These are phyloP conservation scores for Malus sylvestris DNA, from an alignment of 306 rosid species.

Conservation along the genomic window DNA sequence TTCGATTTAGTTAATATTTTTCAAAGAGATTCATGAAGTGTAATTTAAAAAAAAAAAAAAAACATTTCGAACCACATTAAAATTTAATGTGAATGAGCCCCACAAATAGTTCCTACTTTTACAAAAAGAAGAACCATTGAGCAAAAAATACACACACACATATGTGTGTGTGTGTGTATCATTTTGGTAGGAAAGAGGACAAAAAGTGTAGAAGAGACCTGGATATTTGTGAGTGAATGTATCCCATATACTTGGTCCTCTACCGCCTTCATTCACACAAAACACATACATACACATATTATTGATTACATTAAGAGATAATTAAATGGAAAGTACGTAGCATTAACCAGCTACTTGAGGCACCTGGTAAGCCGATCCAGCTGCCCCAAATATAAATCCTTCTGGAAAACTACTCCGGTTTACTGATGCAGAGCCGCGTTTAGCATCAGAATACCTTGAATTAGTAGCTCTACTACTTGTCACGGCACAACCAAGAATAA, in stretches of 20 bases:
- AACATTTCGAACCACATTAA: no score
- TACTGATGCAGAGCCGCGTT: constrained; percentile 6
- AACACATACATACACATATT: no score
- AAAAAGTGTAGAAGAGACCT: constrained; percentile 4
- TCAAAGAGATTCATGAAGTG: no score
- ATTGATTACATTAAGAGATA: background rate
- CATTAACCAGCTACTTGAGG: background rate
- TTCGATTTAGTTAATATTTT: no score
- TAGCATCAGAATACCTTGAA: background rate
- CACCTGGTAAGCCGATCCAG: constrained; percentile 13
- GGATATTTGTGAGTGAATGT: constrained; percentile 39
- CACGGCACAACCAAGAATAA: background rate
- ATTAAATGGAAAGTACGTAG: background rate
- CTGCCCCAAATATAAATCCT: constrained; percentile 11
- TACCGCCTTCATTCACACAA: constrained; percentile 29
- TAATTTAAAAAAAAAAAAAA: no score
- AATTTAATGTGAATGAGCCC: no score
- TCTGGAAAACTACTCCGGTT: constrained; percentile 41
- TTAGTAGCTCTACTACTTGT: background rate
- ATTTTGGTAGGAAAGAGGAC: background rate
- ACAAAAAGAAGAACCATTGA: no score
- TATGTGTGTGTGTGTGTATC: no score
- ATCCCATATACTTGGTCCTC: constrained; percentile 56
- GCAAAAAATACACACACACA: no score
- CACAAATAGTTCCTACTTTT: no score